Percentiles rank a stretch among this genome's conserved stretches.
Conservation (phyloP, 2,329 filamentous ascomycete species). For the Aureobasidium musti region DNA sequence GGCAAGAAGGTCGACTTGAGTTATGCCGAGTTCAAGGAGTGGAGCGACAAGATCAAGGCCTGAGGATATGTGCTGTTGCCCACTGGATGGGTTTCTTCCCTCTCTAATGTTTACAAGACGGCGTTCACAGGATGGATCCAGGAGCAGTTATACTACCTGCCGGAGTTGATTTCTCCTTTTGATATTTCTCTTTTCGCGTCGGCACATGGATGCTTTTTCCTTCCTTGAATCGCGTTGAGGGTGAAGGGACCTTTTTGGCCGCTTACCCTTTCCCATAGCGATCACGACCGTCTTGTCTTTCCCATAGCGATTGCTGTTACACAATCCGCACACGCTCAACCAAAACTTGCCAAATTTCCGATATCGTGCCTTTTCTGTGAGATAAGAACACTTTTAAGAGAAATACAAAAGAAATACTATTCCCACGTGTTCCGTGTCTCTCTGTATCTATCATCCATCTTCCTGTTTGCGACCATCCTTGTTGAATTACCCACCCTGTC, state of each 20-base stretch:
- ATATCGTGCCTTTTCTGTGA: not conserved
- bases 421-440: not conserved
- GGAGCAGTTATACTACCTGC: too few relatives aligned
- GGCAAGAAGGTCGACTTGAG: conserved; percentile 72
- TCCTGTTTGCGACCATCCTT: not conserved
- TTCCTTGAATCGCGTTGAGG: not conserved
- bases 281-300: conserved; percentile 21
- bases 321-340: conserved; percentile 15
- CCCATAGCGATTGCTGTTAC: conserved; percentile 24
- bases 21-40: conserved; percentile 75
- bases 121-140: not conserved
- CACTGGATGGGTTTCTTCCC: too few relatives aligned
- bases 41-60: conserved; percentile 56
- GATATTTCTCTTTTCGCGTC: not conserved
- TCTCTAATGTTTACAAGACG: not conserved
- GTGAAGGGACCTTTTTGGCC: not conserved
- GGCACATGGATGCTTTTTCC: not conserved
- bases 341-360: not conserved
- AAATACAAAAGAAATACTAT: not conserved
- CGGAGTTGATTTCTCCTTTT: too few relatives aligned
- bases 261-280: conserved; percentile 21
- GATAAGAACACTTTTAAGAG: not conserved
- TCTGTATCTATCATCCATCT: not conserved
- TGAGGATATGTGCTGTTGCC: not conserved
- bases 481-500: not conserved